Percentiles rank a stretch among this genome's conserved stretches.
These are phyloP conservation scores for Tolypocladium nubicola DNA, from an alignment of 2,329 filamentous ascomycete species.

Conservation along the genomic window DNA sequence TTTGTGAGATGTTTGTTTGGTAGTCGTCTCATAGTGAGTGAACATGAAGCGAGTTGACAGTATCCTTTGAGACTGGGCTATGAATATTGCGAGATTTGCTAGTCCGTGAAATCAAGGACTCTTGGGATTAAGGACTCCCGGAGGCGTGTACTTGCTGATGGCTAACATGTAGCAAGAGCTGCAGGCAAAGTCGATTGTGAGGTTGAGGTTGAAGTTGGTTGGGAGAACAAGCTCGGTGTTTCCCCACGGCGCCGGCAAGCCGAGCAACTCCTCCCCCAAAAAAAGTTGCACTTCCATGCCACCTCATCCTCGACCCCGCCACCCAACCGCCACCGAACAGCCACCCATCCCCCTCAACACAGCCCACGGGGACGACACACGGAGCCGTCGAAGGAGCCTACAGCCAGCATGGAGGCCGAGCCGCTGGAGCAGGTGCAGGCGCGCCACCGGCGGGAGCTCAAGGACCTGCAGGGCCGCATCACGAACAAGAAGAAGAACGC, in stretches of 20 bases:
- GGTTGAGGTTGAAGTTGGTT: too few species aligned
- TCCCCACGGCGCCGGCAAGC: too few species aligned
- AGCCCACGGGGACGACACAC: neutral
- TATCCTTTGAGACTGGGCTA: too few species aligned
- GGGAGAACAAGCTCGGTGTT: too few species aligned
- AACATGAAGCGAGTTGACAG: neutral
- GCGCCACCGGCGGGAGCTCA: conserved; percentile 79
- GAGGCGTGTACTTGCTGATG: too few species aligned
- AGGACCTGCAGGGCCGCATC: conserved; percentile 73
- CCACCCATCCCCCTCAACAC: neutral
- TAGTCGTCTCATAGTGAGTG: neutral
- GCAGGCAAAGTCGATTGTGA: too few species aligned
- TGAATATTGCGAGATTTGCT: too few species aligned
- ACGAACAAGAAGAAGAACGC: conserved; percentile 97
- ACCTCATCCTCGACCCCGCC: neutral
- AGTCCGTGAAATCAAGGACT: too few species aligned
- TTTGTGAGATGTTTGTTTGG: neutral
- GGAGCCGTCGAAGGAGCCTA: neutral
- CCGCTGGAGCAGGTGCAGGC: conserved; percentile 66
- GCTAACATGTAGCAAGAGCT: too few species aligned
- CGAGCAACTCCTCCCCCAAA: too few species aligned
- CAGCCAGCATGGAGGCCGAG: conserved; percentile 25
- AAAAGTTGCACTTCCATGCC: neutral
- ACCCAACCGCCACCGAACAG: neutral
- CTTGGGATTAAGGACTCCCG: too few species aligned